Evolutionary conservation across 805 yeast genomes (phyloP).

Genomic region (Candida oleophila): DNA sequence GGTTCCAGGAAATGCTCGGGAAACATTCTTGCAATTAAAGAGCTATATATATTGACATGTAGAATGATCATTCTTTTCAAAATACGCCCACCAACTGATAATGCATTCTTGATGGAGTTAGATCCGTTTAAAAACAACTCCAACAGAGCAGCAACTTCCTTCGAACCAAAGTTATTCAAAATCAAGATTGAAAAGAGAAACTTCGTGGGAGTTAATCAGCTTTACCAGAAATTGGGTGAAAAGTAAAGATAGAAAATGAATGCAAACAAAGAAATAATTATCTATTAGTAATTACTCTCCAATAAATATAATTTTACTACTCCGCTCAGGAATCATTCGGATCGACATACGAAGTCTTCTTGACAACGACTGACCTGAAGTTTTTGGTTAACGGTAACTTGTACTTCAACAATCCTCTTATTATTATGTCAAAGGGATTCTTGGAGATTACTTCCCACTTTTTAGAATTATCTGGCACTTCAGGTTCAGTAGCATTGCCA

Average conservation of each 20-base stretch:
- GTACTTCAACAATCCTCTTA: constrained; percentile 80
- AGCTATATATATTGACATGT: constrained; percentile 57
- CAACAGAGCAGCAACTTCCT: constrained; percentile 57
- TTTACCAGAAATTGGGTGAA: constrained; percentile 4
- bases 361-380: constrained; percentile 59
- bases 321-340: constrained; percentile 33
- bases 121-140: constrained; percentile 53
- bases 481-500: constrained; percentile 16
- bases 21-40: constrained; percentile 59
- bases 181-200: constrained; percentile 23
- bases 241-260: not conserved
- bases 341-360: constrained; percentile 55
- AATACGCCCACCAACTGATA: constrained; percentile 41
- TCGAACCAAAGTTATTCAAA: constrained; percentile 53
- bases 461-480: constrained; percentile 37
- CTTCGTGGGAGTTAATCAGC: constrained; percentile 17
- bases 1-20: constrained; percentile 79
- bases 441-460: constrained; percentile 75
- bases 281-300: not conserved
- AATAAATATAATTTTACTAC: not conserved
- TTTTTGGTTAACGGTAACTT: constrained; percentile 59
- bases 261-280: not conserved
- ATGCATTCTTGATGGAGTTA: constrained; percentile 33
- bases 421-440: constrained; percentile 81
- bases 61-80: constrained; percentile 53